phyloP scores from a whole-genome alignment of 805 yeast species.

The Schwanniomyces pseudopolymorphus region DNA sequence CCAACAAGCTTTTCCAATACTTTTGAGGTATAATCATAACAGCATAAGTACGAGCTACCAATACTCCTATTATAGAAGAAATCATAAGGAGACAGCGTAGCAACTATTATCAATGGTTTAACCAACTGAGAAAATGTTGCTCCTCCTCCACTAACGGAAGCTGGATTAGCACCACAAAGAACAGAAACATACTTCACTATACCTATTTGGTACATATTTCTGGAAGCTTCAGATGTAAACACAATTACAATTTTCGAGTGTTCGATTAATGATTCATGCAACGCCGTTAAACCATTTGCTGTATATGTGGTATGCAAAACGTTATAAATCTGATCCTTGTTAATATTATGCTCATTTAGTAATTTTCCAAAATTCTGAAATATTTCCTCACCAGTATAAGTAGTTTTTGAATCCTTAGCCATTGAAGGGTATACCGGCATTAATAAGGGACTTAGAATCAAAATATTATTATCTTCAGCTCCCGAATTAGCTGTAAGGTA shows the following conservation, averaged over 20 bases:
- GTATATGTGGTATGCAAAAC: conserved; percentile 60
- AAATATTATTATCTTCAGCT: conserved; percentile 25
- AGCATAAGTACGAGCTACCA: conserved; percentile 57
- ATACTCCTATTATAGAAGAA: conserved; percentile 54
- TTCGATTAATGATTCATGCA: conserved; percentile 55
- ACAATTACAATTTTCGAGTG: conserved; percentile 51
- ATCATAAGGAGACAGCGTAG: conserved; percentile 64
- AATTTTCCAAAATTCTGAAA: conserved; percentile 52
- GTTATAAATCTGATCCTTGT: conserved; percentile 35
- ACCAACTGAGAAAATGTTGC: conserved; percentile 23
- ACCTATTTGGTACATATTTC: conserved; percentile 62
- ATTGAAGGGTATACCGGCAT: conserved; percentile 28
- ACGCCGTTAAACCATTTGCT: conserved; percentile 52
- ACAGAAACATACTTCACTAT: conserved; percentile 57
- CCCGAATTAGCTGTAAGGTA: conserved; percentile 25
- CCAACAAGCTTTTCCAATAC: conserved; percentile 50
- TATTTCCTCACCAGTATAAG: conserved; percentile 50
- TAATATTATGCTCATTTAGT: conserved; percentile 35
- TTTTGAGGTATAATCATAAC: conserved; percentile 57
- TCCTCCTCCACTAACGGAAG: conserved; percentile 19
- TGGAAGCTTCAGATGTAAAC: conserved; percentile 56
- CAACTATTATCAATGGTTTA: conserved; percentile 57
- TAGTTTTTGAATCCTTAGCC: conserved; percentile 12
- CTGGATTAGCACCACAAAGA: conserved; percentile 50
- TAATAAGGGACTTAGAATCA: conserved; percentile 38